Evolutionary conservation across 345 rosid species (phyloP), one percentile per base, ranked within the genome.

Genomic region (Boechera divaricarpa): DNA sequence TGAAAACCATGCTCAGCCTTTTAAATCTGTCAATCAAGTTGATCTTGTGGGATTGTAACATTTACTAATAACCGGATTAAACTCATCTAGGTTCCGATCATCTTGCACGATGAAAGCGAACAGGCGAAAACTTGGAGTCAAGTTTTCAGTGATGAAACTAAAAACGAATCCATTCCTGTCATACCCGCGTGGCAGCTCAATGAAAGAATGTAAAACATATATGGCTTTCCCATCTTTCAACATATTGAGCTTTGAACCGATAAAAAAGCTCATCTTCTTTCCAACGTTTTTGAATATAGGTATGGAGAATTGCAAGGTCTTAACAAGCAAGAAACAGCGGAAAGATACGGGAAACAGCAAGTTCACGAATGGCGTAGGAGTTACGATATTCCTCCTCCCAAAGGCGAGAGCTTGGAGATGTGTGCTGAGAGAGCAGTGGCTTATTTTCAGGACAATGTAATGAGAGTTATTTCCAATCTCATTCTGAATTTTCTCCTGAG

Each of bases 281-380:
- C 51, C 0, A 0, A 69, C 0, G 21, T 28, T 66, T 33, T 54
- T 26, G 26, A n/a, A 6, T 24, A 2, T 79, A 95, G 98, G 99
- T 95, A 96, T 68, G 98, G 99, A 75, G 93, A 93, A 80, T 76
- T 96, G 29, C 98, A 93, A 61, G 99, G 99, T 77, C 92, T 93
- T 26, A 96, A 96, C 82, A 96, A 96, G 86, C 84, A 91, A 76
- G 98, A 93, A 85, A 96, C 99, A 5, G 97, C 98, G 6, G 93
- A 88, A 49, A 88, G 90, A 84, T 93, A 86, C 31, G 99, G 99
- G 75, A 91, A 89, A 62, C 90, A 96, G 58, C 87, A 90, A 79
- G 96, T 92, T 77, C 97, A 95, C 1, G 94, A 92, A 83, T 95
- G 98, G 99, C 92, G 99, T 69, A 85, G 98, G 79, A 95, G 99